phyloP scores from a whole-genome alignment of 192 early-diverging fungal genomes.

The Oehlia diaphana region DNA sequence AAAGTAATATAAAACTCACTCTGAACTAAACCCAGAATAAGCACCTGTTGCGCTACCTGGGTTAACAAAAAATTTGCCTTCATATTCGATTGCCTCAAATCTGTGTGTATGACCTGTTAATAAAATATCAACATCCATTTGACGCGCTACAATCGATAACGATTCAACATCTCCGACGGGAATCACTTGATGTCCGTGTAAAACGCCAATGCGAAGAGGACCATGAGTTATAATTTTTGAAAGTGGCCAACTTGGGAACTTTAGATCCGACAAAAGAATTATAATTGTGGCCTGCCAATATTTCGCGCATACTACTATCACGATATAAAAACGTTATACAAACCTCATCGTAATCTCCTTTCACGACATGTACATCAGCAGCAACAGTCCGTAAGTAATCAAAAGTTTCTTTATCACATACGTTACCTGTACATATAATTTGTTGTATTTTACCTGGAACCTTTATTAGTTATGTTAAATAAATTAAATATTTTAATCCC shows the following conservation, averaged over 20 bases:
- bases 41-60: slow-evolving; percentile 96
- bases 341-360: slow-evolving; percentile 86
- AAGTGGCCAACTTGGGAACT: slow-evolving; percentile 57
- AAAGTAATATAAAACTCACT: neutral
- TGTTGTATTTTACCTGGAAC: slow-evolving; percentile 95
- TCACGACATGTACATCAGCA: slow-evolving; percentile 70
- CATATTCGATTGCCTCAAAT: slow-evolving; percentile 90
- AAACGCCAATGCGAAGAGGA: slow-evolving; percentile 66
- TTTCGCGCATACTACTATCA: too few relatives aligned
- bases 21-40: slow-evolving; percentile 41
- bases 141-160: slow-evolving; percentile 74
- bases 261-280: neutral
- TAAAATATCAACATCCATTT: slow-evolving; percentile 91
- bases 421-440: slow-evolving; percentile 92
- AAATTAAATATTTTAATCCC: too few relatives aligned
- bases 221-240: slow-evolving; percentile 68
- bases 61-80: slow-evolving; percentile 91
- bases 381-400: slow-evolving; percentile 87
- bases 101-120: slow-evolving; percentile 86
- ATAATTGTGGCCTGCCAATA: neutral
- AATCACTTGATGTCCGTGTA: slow-evolving; percentile 88
- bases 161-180: slow-evolving; percentile 77
- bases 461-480: slow-evolving; percentile 29
- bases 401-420: slow-evolving; percentile 77
- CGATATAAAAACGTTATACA: neutral